Evolutionary conservation across 345 rosid species (phyloP), one percentile per base, ranked within the genome.

Genomic region (Cardamine resedifolia): DNA sequence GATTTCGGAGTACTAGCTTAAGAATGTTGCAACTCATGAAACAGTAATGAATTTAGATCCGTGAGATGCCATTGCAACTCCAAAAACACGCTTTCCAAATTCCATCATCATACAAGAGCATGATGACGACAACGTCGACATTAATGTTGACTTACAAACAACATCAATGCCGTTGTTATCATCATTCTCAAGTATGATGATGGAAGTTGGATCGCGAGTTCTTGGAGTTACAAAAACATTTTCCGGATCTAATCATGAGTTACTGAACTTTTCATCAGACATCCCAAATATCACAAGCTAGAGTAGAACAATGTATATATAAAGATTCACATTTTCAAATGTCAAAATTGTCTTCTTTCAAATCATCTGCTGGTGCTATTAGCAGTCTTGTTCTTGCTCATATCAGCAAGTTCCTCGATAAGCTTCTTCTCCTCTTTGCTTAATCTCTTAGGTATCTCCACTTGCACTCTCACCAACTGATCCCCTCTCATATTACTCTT

Each of bases 391-490:
- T 80, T 87, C 73, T 92, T 96, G 78, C 94, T 92, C 64, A 96
- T 76, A 79, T 86, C 98, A 3, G 97, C 92, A 28, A 92, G 96
- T 73, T 87, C 96, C 73, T 96, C 96, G 1, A 96, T 56, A 7
- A 92, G 96, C 68, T 86, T 88, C 81, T 83, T 85, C 86, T 96
- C 99, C 28, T 92, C 94, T n/a, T 83, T 78, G 79, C 91, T 88
- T 83, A 96, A 76, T 77, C 92, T 79, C 80, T 96, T 96, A 0
- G 99, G 99, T 75, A 96, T 96, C 80, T 96, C 99, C 0, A 96
- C 96, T 68, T 96, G 99, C 39, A 96, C 98, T 3, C 98, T 92
- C 55, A 96, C 99, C 85, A 92, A 71, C 83, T 92, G 99, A 74
- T 92, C 98, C 0, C 97, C 98, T 71, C 97, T 88, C 90, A 82